Evolutionary conservation across 1,284 basidiomycete genomes (phyloP), one percentile per base, ranked within the genome.

Genomic region (Thecaphora thlaspeos): DNA sequence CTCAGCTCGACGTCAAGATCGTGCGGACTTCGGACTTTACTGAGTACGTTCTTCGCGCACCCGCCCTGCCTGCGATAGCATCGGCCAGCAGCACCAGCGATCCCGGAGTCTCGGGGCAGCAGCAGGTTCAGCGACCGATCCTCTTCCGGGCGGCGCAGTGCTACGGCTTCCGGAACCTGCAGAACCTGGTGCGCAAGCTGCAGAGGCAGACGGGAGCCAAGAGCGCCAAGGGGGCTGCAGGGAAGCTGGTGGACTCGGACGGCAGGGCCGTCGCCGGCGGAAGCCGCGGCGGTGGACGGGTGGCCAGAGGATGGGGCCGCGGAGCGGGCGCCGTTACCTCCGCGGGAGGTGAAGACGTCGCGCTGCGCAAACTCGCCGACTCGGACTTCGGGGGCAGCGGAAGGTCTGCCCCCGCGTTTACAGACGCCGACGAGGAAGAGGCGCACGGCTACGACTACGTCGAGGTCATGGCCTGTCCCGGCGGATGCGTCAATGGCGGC

Each of bases 381-480:
- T 11, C 15, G 9, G 32, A 34, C 11, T 7, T 14, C 8, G 47
- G 26, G n/a, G 23, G 40, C 21, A 46, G 17, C 9, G 18, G 41
- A 23, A 41, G 48, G 11, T n/a, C 26, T 18, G 30, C 12, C 15
- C 11, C 40, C 14, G 18, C 41, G 18, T 9, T 9, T 14, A n/a
- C 26, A n/a, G n/a, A 17, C 8, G 42, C 17, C 3, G 54, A 67
- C 21, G 72, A 75, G 12, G 51, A 75, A 64, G 74, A 43, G 81
- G 83, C 56, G 84, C 84, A 47, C 82, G 81, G 84, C 30, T 89
- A 94, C 77, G 94, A 98, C 80, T 98, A 94, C 78, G 88, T 98
- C 43, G 95, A 99, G 75, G 92, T 99, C 57, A 98, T 99, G 95
- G 95, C 95, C 21, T 99, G 95, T 80, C 95, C 95, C 0, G 86